Conservation (phyloP, 2,329 filamentous ascomycete genomes). For the Epichloe amarillans region DNA sequence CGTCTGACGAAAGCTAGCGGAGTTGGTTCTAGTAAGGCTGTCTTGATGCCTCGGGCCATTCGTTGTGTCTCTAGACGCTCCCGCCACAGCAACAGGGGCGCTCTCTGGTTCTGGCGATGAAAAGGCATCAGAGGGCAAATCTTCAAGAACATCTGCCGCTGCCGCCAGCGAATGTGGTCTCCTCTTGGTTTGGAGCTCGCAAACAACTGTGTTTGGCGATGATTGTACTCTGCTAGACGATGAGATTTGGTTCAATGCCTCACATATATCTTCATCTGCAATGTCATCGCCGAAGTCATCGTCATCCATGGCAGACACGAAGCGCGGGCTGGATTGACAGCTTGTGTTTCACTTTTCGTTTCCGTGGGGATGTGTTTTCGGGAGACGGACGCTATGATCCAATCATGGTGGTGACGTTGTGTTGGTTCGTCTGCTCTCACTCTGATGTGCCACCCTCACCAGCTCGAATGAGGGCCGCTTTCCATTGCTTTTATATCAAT, state of each 20-base stretch:
- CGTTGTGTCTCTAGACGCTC: constrained; percentile 3
- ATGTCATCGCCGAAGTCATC: constrained; percentile 54
- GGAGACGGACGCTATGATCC: neutral
- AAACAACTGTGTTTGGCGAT: neutral
- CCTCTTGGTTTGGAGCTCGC: neutral
- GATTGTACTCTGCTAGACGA: constrained; percentile 14
- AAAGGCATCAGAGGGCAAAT: constrained; percentile 55
- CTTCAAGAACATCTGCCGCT: constrained; percentile 32
- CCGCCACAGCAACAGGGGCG: constrained; percentile 6
- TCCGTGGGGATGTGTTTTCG: neutral
- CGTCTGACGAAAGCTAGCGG: constrained; percentile 36
- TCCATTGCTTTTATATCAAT: constrained; percentile 1
- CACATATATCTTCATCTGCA: constrained; percentile 52
- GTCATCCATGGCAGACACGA: constrained; percentile 30
- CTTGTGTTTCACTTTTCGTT: neutral
- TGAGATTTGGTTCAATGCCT: constrained; percentile 40
- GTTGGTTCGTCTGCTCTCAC: neutral
- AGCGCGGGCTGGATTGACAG: neutral
- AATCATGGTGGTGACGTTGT: neutral
- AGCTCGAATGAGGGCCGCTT: neutral
- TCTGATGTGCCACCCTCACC: neutral
- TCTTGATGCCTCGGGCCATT: constrained; percentile 8
- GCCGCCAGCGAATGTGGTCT: neutral
- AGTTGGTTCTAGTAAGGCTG: constrained; percentile 22
- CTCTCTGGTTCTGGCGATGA: constrained; percentile 35